Percentiles rank a stretch among this genome's conserved stretches.
phyloP scores from a whole-genome alignment of 345 rosid genomes.

The Balakata baccata region DNA sequence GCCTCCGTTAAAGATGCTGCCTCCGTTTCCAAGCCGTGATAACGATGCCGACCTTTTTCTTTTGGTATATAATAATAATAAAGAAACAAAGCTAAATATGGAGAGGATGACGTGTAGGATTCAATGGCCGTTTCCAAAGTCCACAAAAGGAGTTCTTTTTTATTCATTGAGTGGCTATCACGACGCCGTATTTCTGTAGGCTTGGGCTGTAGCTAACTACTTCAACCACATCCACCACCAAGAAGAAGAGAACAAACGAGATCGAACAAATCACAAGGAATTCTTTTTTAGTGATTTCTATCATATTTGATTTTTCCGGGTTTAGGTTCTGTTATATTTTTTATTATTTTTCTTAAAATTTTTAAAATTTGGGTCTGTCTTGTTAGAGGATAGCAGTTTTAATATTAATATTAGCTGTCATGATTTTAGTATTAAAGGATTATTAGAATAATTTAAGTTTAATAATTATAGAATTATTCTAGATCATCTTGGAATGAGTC shows the following conservation, averaged over 20 bases:
- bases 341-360: neutral
- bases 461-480: slow-evolving; percentile 19
- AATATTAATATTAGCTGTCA: neutral
- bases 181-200: slow-evolving; percentile 48
- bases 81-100: neutral
- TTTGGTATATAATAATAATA: neutral
- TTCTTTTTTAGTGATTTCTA: neutral
- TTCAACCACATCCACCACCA: neutral
- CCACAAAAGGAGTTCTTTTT: slow-evolving; percentile 30
- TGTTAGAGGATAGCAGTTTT: neutral
- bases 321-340: neutral
- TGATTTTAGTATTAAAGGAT: slow-evolving; percentile 4
- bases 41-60: slow-evolving; percentile 26
- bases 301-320: neutral
- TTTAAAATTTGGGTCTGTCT: neutral
- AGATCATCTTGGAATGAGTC: slow-evolving; percentile 3
- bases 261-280: slow-evolving; percentile 19
- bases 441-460: neutral
- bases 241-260: slow-evolving; percentile 2
- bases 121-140: slow-evolving; percentile 14
- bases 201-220: slow-evolving; percentile 37
- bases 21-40: slow-evolving; percentile 64
- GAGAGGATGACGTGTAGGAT: slow-evolving; percentile 21
- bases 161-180: neutral
- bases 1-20: slow-evolving; percentile 60